Evolutionary conservation across 2,329 filamentous ascomycete genomes (phyloP), one percentile per base, ranked within the genome.

Genomic region (Clonostachys byssicola): DNA sequence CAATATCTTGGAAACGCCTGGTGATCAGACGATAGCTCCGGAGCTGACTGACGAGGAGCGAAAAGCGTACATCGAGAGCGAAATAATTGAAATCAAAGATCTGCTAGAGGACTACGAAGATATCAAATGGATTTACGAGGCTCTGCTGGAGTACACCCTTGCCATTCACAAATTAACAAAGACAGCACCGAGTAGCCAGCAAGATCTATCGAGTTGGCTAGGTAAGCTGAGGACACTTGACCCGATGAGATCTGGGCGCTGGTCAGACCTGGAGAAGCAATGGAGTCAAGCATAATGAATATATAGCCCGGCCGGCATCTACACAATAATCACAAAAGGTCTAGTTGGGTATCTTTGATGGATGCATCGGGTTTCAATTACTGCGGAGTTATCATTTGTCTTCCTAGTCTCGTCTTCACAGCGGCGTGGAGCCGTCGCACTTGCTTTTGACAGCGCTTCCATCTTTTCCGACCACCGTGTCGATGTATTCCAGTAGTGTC

Each of bases 81-180:
- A 96, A 62, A 77, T 95, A 18, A 79, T 83, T n/a, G 83, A 83
- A 47, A 83, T 96, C 51, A 80, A 80, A 54, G 83, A 86, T 44
- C 66, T 86, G 13, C 60, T 84, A 5, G 72, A 80, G 48, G 81
- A 79, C 52, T 92, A 79, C 51, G 51, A 61, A 5, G 69, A 77
- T 44, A 62, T 71, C 63, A 95, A 96, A 67, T 94, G 90, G 81
- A 88, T 96, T 41, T 95, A 96, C 60, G 89, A 95, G 65, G 86
- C 86, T 6, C 72, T 97, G 44, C 75, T 97, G 20, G 82, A 89
- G 52, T 91, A 89, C 59, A 84, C 85, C 1, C 60, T 85, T 33
- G 69, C 73, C 34, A 64, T 87, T n/a, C 75, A 73, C 47, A 63
- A 65, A n/a, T 58, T 88, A 65, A 59, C 41, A 4, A 34, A 36